A percentile compares a stretch with the other conserved stretches of the same genome.
Conservation (phyloP, 2,329 filamentous ascomycete species). For the Fusarium piperis region DNA sequence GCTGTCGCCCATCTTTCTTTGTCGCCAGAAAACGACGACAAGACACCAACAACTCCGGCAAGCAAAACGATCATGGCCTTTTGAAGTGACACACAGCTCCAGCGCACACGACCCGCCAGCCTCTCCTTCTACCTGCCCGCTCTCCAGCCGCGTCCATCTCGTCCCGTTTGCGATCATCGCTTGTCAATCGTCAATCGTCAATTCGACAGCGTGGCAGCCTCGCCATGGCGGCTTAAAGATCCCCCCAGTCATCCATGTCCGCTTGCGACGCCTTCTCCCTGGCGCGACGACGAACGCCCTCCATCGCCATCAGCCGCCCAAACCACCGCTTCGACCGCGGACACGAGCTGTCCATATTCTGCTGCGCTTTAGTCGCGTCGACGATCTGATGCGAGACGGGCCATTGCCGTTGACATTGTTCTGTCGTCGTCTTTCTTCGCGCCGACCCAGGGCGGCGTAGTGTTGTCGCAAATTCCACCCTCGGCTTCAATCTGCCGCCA, state of each 20-base stretch:
- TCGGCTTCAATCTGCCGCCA: constrained; percentile 31
- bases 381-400: constrained; percentile 27
- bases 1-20: constrained; percentile 37
- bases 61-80: constrained; percentile 26
- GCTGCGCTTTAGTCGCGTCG: constrained; percentile 35
- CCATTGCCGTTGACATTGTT: constrained; percentile 33
- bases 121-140: neutral
- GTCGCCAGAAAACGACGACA: constrained; percentile 39
- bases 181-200: constrained; percentile 36
- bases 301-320: constrained; percentile 19
- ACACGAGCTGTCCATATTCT: neutral
- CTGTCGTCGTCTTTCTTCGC: constrained; percentile 32
- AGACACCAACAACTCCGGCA: constrained; percentile 34
- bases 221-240: constrained; percentile 44
- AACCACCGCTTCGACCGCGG: constrained; percentile 11
- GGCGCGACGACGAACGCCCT: constrained; percentile 38
- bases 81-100: constrained; percentile 24
- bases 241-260: constrained; percentile 42
- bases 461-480: constrained; percentile 27
- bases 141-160: constrained; percentile 7
- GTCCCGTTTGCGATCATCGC: constrained; percentile 16
- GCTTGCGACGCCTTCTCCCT: constrained; percentile 41
- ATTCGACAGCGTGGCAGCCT: constrained; percentile 42
- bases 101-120: constrained; percentile 24
- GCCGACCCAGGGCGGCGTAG: constrained; percentile 23